These are phyloP conservation scores for Coemansia asiatica DNA, from an alignment of 192 early-diverging fungal genomes.

Conservation along the genomic window DNA sequence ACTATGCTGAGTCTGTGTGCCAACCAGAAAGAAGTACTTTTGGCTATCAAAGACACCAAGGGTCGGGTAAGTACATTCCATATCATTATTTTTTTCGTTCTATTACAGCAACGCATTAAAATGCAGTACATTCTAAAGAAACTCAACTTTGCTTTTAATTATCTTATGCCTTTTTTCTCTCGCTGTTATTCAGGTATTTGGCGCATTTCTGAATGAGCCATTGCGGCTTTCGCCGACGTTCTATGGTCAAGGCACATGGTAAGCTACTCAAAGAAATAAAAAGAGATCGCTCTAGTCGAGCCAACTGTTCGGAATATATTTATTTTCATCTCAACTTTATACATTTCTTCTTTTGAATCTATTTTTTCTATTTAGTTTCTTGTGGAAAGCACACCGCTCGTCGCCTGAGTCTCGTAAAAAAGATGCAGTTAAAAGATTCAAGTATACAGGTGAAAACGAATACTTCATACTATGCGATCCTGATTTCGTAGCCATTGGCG, in stretches of 20 bases:
- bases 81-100: neutral
- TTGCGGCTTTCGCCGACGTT: slow-evolving; percentile 64
- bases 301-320: too few species aligned
- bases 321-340: neutral
- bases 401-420: slow-evolving; percentile 46
- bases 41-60: slow-evolving; percentile 68
- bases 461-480: slow-evolving; percentile 75
- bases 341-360: neutral
- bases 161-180: too few species aligned
- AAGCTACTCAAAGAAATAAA: slow-evolving; percentile 9
- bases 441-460: slow-evolving; percentile 76
- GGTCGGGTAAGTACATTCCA: slow-evolving; percentile 26
- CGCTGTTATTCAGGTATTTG: too few species aligned
- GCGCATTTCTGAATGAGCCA: slow-evolving; percentile 71
- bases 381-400: slow-evolving; percentile 64
- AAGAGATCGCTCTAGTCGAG: too few species aligned
- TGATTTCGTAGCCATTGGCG: slow-evolving; percentile 75
- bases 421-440: slow-evolving; percentile 61
- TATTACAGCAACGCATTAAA: neutral
- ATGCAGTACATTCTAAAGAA: neutral
- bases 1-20: slow-evolving; percentile 73
- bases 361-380: slow-evolving; percentile 57
- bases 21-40: slow-evolving; percentile 65
- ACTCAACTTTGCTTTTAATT: neutral
- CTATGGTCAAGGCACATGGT: slow-evolving; percentile 86